phyloP scores from a whole-genome alignment of 305 asterid species.

The Ilex paraguariensis region DNA sequence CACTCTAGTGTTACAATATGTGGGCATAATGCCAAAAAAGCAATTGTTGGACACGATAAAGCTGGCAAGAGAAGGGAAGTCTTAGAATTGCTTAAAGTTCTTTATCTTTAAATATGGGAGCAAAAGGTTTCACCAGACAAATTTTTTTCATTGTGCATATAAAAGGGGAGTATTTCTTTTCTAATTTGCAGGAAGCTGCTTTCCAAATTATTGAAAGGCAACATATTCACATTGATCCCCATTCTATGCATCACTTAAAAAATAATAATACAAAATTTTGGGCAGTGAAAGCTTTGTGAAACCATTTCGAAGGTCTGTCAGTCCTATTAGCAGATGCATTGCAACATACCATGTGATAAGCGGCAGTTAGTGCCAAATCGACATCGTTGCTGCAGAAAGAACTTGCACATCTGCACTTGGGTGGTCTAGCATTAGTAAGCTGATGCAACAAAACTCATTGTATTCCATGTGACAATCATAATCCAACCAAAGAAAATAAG shows the following conservation, averaged over 20 bases:
- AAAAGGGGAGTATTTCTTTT: constrained; percentile 4
- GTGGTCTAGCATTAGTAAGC: constrained; percentile 75
- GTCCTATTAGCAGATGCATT: constrained; percentile 21
- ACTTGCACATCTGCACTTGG: constrained; percentile 99
- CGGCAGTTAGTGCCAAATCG: constrained; percentile 99
- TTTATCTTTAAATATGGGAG: no score
- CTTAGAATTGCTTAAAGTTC: no score
- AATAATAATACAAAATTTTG: constrained; percentile 8
- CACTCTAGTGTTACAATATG: no score
- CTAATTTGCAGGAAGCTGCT: constrained; percentile 4
- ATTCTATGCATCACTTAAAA: no score
- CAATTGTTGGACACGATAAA: constrained; percentile 9
- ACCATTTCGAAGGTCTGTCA: constrained; percentile 20
- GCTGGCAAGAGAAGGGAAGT: not conserved
- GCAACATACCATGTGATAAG: constrained; percentile 98
- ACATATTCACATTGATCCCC: no score
- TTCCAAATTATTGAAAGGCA: constrained; percentile 5
- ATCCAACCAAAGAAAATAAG: not conserved
- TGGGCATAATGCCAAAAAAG: not conserved
- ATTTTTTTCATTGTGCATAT: constrained; percentile 4
- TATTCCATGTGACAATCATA: constrained; percentile 9
- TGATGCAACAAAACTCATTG: constrained; percentile 35
- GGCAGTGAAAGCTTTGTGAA: constrained; percentile 9
- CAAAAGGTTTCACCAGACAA: no score
- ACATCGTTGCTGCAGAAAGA: constrained; percentile 96